Evolutionary conservation across 495 filamentous ascomycete genomes (phyloP).

Genomic region (Poronia punctata): DNA sequence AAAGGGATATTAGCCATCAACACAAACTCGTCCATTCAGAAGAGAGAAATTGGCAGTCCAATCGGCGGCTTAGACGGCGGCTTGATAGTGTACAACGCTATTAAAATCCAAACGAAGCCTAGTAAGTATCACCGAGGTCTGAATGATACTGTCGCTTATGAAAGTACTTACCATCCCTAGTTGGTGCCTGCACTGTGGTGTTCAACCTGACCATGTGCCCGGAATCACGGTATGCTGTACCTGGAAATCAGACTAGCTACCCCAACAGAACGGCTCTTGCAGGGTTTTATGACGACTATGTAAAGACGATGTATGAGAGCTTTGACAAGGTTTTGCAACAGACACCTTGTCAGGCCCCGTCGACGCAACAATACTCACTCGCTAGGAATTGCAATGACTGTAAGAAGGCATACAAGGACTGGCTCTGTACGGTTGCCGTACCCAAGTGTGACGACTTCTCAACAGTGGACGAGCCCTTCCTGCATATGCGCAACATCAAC

Average conservation of each 20-base stretch:
- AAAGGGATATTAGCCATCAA: constrained; percentile 59
- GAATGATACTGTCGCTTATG: too few species aligned
- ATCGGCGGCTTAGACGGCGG: constrained; percentile 52
- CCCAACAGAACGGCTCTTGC: constrained; percentile 44
- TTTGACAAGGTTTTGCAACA: constrained; percentile 78
- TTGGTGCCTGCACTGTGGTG: constrained; percentile 62
- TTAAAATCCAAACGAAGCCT: constrained; percentile 67
- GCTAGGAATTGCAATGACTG: constrained; percentile 70
- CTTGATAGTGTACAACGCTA: constrained; percentile 60
- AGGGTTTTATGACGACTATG: constrained; percentile 62
- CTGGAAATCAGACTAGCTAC: constrained; percentile 59
- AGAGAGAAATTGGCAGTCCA: constrained; percentile 38
- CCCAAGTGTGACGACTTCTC: constrained; percentile 84
- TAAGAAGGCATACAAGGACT: constrained; percentile 73
- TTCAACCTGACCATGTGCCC: constrained; percentile 78
- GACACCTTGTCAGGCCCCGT: constrained; percentile 70
- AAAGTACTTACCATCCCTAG: constrained; percentile 14
- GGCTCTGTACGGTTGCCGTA: constrained; percentile 90
- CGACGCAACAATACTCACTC: constrained; percentile 67
- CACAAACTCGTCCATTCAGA: constrained; percentile 43
- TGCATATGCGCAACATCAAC: constrained; percentile 61
- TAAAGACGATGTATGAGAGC: constrained; percentile 54
- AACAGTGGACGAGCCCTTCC: constrained; percentile 37
- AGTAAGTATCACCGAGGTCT: constrained; percentile 53
- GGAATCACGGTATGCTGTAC: constrained; percentile 84